These are phyloP conservation scores for Coemansia sp. DNA, from an alignment of 192 early-diverging fungal genomes.

Conservation along the genomic window DNA sequence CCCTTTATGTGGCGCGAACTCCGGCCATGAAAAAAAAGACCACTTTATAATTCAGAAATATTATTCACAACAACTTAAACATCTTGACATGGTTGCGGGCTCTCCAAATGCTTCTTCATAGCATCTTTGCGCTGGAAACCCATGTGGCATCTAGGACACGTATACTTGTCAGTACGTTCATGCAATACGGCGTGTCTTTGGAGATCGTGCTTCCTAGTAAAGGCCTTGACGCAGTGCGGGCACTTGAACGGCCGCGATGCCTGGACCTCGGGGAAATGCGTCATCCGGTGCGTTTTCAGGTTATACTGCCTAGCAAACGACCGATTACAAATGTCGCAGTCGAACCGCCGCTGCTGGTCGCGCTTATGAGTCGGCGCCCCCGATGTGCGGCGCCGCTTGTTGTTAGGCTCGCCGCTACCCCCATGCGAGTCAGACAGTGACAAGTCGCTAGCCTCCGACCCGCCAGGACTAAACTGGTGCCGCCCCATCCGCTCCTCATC, in stretches of 20 bases:
- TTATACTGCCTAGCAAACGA: constrained; percentile 82
- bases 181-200: constrained; percentile 67
- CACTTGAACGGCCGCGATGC: constrained; percentile 62
- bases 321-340: constrained; percentile 64
- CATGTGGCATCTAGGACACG: constrained; percentile 46
- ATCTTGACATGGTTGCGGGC: background rate
- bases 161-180: constrained; percentile 52
- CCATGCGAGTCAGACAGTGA: constrained; percentile 1
- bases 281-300: constrained; percentile 73
- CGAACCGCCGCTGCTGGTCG: constrained; percentile 54
- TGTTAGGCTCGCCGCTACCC: background rate
- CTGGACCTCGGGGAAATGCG: constrained; percentile 61
- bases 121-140: constrained; percentile 58
- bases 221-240: constrained; percentile 63
- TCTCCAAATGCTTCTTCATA: constrained; percentile 41
- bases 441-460: constrained; percentile 3
- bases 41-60: background rate
- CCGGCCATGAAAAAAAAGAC: constrained; percentile 16
- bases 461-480: background rate
- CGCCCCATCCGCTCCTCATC: constrained; percentile 2
- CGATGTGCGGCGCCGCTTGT: constrained; percentile 34
- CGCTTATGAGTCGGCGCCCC: constrained; percentile 34
- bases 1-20: constrained; percentile 52
- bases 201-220: constrained; percentile 77
- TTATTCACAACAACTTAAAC: constrained; percentile 6